These are phyloP conservation scores for Nitzschia sp. DNA, from an alignment of 108 stramenopile species.

Conservation along the genomic window DNA sequence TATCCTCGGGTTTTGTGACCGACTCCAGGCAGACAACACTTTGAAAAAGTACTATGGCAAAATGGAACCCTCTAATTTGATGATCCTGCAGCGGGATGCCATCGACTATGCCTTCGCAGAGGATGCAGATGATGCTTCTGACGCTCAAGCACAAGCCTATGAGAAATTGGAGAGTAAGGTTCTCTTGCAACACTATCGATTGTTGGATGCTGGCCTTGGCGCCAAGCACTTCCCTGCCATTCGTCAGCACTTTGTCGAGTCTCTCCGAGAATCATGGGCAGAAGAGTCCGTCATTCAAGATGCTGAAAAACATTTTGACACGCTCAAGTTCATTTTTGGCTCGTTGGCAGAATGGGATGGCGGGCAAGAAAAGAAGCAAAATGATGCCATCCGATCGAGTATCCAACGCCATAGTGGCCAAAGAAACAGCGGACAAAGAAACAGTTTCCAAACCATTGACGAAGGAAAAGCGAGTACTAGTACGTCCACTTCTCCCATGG, in stretches of 20 bases:
- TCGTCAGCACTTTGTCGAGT: slow-evolving; percentile 1
- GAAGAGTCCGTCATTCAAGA: background rate
- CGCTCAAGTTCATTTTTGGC: background rate
- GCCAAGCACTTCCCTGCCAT: background rate
- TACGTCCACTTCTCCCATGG: background rate
- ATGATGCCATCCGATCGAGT: background rate
- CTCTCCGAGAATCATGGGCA: slow-evolving; percentile 2
- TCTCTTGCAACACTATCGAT: background rate
- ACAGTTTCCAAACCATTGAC: background rate
- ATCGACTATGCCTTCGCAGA: background rate
- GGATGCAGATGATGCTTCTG: background rate
- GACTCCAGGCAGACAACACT: background rate
- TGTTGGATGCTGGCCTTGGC: background rate
- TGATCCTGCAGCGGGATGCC: background rate
- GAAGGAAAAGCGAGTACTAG: background rate
- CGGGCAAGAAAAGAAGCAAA: background rate
- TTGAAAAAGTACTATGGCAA: background rate
- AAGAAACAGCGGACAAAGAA: too few species aligned
- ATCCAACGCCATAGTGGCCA: background rate
- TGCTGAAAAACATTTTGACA: background rate
- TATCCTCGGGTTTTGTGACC: background rate
- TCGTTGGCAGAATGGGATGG: background rate
- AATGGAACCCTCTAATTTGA: background rate
- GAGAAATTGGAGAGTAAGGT: background rate
- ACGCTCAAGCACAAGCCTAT: background rate